Evolutionary conservation across 176 grass and related monocot genomes (phyloP).

Genomic region (Oryza glumipatula): DNA sequence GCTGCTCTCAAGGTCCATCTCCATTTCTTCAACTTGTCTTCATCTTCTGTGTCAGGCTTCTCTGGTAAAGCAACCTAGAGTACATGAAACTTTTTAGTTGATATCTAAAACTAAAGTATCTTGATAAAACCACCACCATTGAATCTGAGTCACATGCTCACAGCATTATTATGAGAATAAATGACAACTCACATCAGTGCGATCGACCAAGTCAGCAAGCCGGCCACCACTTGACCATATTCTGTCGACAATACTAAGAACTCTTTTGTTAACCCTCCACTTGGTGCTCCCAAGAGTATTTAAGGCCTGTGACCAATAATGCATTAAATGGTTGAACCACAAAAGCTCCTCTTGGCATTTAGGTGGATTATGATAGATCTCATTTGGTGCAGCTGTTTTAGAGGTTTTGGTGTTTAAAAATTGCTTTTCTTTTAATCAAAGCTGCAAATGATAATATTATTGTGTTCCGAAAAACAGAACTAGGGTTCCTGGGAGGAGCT

Average conservation of each 20-base stretch:
- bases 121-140: neutral
- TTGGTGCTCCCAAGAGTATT: slow-evolving; percentile 92
- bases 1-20: slow-evolving; percentile 59
- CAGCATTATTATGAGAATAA: slow-evolving; percentile 1
- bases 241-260: slow-evolving; percentile 91
- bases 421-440: neutral
- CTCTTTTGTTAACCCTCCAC: slow-evolving; percentile 93
- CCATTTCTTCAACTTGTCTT: slow-evolving; percentile 69
- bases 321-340: slow-evolving; percentile 21
- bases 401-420: neutral
- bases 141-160: neutral
- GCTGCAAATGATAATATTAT: neutral
- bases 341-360: slow-evolving; percentile 11
- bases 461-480: too few species aligned
- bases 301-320: slow-evolving; percentile 71
- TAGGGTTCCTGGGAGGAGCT: too few species aligned
- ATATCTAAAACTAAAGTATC: slow-evolving; percentile 15
- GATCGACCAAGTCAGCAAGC: slow-evolving; percentile 90
- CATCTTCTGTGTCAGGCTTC: slow-evolving; percentile 88
- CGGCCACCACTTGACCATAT: slow-evolving; percentile 92
- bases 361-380: neutral
- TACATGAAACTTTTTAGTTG: slow-evolving; percentile 28
- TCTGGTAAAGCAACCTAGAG: slow-evolving; percentile 74
- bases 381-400: neutral
- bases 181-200: slow-evolving; percentile 74